Conservation (phyloP, 305 asterid genomes). For the Solanum aculeatissimum region DNA sequence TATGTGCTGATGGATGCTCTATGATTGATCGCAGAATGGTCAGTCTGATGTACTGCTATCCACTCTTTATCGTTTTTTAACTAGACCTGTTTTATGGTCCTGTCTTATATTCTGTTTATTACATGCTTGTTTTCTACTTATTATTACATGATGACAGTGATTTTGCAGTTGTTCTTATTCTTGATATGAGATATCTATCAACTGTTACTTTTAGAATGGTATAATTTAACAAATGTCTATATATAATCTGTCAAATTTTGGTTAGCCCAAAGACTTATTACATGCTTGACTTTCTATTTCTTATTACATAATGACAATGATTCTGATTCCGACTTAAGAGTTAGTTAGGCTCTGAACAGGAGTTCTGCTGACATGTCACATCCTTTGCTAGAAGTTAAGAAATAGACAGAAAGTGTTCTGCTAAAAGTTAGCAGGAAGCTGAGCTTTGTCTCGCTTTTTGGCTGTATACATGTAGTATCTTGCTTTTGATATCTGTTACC, state of each 20-base stretch:
- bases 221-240: not conserved
- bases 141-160: not conserved
- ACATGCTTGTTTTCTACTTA: not conserved
- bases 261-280: not conserved
- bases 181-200: not conserved
- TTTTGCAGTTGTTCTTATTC: not conserved
- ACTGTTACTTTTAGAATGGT: not conserved
- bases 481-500: not conserved
- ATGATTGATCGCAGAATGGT: slow-evolving; percentile 57
- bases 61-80: not conserved
- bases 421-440: not conserved
- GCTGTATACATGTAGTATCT: not conserved
- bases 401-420: not conserved
- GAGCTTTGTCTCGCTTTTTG: not conserved
- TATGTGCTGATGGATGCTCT: not conserved
- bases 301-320: not conserved
- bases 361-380: not conserved
- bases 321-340: not conserved
- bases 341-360: not conserved
- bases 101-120: not conserved
- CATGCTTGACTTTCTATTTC: not conserved
- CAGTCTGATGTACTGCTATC: slow-evolving; percentile 8
- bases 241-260: not conserved
- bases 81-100: not conserved
- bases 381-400: not conserved